Conservation (phyloP, 352 stramenopile species). For the Pythium sukuiense region DNA sequence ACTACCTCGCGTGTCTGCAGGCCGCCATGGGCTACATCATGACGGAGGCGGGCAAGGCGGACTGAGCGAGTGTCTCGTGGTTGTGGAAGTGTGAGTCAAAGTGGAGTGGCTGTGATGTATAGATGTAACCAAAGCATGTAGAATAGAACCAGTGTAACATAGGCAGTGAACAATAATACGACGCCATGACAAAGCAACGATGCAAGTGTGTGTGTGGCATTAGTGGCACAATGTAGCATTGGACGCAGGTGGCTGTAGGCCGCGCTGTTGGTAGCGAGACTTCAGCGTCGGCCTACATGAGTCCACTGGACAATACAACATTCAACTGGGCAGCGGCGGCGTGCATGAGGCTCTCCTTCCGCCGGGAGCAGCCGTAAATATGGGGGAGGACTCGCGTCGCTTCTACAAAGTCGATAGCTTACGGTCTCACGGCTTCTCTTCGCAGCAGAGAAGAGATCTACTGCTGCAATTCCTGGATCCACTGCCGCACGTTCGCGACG, state of each 20-base stretch:
- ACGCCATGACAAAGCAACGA: not conserved
- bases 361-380: constrained; percentile 24
- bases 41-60: constrained; percentile 28
- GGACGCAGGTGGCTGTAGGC: not conserved
- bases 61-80: not conserved
- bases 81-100: not conserved
- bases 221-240: constrained; percentile 4
- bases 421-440: constrained; percentile 2
- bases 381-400: not conserved
- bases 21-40: constrained; percentile 82
- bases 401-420: not conserved
- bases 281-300: not conserved
- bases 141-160: constrained; percentile 11
- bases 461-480: constrained; percentile 75
- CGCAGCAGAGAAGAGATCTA: constrained; percentile 24
- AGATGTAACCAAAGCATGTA: not conserved
- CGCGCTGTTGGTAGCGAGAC: not conserved
- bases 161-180: constrained; percentile 9
- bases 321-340: not conserved
- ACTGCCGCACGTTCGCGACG: constrained; percentile 58
- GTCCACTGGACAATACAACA: not conserved
- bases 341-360: constrained; percentile 17
- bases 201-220: not conserved
- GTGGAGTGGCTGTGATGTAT: no score
- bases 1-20: constrained; percentile 81